These are phyloP conservation scores for Keithomyces neogunnii DNA, from an alignment of 2,329 filamentous ascomycete species.

Conservation along the genomic window DNA sequence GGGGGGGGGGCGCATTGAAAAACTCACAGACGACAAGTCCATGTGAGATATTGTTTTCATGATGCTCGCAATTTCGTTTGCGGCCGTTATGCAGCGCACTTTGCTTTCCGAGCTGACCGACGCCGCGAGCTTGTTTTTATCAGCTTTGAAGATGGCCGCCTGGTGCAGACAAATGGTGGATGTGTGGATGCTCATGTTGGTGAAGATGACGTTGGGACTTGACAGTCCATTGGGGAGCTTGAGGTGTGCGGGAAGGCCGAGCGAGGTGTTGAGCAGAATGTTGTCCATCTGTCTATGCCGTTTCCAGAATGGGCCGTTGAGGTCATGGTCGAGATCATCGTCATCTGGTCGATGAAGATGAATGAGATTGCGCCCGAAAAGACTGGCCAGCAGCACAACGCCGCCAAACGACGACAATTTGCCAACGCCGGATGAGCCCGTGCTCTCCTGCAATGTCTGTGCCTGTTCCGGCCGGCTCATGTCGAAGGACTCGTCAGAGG, in stretches of 20 bases:
- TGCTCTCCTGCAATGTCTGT: constrained; percentile 58
- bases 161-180: constrained; percentile 97
- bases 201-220: constrained; percentile 81
- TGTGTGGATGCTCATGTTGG: constrained; percentile 95
- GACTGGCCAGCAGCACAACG: constrained; percentile 74
- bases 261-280: constrained; percentile 76
- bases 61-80: constrained; percentile 86
- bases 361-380: constrained; percentile 84
- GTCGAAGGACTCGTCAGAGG: constrained; percentile 77
- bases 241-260: constrained; percentile 72
- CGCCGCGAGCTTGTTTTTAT: constrained; percentile 71
- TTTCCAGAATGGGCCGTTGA: constrained; percentile 94
- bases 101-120: constrained; percentile 85
- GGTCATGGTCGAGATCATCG: constrained; percentile 74
- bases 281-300: constrained; percentile 85
- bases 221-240: constrained; percentile 68
- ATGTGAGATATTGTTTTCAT: constrained; percentile 93
- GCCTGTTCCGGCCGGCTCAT: constrained; percentile 69
- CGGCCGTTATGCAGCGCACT: constrained; percentile 83
- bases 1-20: too few species aligned
- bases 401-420: constrained; percentile 72
- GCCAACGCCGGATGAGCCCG: constrained; percentile 62
- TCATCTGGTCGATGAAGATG: constrained; percentile 82
- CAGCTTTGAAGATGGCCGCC: constrained; percentile 94
- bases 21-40: constrained; percentile 69